phyloP scores from a whole-genome alignment of 805 yeast genomes.

The Monosporozyma aerobia region DNA sequence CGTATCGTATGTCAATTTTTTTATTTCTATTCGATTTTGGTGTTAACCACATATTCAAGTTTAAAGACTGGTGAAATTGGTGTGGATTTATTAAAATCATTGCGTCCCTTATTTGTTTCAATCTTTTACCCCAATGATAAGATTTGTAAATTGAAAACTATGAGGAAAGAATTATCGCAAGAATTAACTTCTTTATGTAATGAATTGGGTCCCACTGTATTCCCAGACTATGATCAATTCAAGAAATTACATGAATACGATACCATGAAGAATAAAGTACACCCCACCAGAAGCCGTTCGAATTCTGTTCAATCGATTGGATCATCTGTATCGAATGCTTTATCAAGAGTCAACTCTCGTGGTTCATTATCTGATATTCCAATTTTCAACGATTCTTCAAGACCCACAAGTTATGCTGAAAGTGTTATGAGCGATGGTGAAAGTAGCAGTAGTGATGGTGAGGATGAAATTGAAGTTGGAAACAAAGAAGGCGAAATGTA shows the following conservation, averaged over 20 bases:
- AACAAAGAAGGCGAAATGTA: background rate
- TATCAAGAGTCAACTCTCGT: constrained; percentile 53
- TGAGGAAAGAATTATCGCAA: constrained; percentile 50
- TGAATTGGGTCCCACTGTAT: constrained; percentile 74
- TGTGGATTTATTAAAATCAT: constrained; percentile 69
- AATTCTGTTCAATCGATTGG: constrained; percentile 18
- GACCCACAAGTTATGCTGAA: constrained; percentile 2
- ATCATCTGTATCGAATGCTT: constrained; percentile 45
- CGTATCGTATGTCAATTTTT: constrained; percentile 30
- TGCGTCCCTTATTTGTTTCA: constrained; percentile 56
- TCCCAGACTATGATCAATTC: constrained; percentile 66
- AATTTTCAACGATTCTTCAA: constrained; percentile 33
- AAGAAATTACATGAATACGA: constrained; percentile 1
- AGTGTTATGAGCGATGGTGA: constrained; percentile 1
- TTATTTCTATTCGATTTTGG: constrained; percentile 45
- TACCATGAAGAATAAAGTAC: constrained; percentile 3
- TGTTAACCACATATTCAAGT: constrained; percentile 79
- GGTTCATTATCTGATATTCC: constrained; percentile 59
- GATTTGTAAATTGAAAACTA: constrained; percentile 43
- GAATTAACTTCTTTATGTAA: constrained; percentile 77
- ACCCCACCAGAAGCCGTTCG: constrained; percentile 20
- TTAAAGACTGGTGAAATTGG: constrained; percentile 86
- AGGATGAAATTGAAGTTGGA: background rate
- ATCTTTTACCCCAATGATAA: constrained; percentile 35
- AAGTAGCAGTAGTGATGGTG: background rate